Evolutionary conservation across 140 eudicot species (phyloP).

Genomic region (Anethum foeniculum): DNA sequence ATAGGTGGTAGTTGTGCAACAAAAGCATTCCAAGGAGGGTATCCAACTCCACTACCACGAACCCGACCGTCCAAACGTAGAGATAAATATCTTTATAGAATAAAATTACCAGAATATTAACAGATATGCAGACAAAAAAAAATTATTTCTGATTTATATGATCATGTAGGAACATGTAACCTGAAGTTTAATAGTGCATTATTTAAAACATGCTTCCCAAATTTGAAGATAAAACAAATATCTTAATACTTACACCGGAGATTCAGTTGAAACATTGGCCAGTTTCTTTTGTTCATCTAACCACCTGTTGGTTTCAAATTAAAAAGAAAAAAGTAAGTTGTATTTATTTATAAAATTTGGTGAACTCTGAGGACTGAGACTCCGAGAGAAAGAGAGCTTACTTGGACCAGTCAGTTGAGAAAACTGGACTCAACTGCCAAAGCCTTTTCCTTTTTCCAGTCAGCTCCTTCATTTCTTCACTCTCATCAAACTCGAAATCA

Average conservation of each 20-base stretch:
- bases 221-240: background rate
- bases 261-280: constrained; percentile 79
- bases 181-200: background rate
- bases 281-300: constrained; percentile 83
- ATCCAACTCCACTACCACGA: constrained; percentile 97
- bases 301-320: constrained; percentile 49
- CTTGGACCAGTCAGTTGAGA: constrained; percentile 72
- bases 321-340: background rate
- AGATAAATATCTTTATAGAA: constrained; percentile 52
- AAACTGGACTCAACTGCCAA: constrained; percentile 80
- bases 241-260: constrained; percentile 76
- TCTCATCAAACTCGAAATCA: constrained; percentile 57
- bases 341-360: background rate
- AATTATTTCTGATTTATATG: background rate
- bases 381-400: constrained; percentile 29
- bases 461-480: constrained; percentile 40
- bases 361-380: background rate
- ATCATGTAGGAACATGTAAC: background rate
- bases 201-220: background rate
- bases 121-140: background rate
- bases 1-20: constrained; percentile 88
- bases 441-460: constrained; percentile 59
- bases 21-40: constrained; percentile 98
- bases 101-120: background rate
- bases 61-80: constrained; percentile 89